phyloP scores from a whole-genome alignment of 1,284 basidiomycete genomes.

The Cronartium ribicola region DNA sequence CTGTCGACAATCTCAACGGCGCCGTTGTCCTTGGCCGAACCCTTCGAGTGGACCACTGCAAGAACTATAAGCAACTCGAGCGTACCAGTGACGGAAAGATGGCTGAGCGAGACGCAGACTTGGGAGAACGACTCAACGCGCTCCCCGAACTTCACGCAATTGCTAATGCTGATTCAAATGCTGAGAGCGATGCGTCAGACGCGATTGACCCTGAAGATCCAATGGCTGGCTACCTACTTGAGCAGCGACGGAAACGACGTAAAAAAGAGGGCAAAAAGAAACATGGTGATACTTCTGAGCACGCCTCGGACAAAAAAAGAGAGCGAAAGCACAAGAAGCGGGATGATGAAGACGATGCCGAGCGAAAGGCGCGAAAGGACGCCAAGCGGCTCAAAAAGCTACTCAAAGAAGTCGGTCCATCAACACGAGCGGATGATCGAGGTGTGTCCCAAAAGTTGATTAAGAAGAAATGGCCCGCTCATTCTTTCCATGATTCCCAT shows the following conservation, averaged over 20 bases:
- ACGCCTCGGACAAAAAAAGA: slow-evolving; percentile 1
- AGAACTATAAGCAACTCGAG: slow-evolving; percentile 83
- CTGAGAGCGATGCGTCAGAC: slow-evolving; percentile 64
- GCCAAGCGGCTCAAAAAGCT: slow-evolving; percentile 43
- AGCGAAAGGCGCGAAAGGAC: slow-evolving; percentile 44
- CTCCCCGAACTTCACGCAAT: slow-evolving; percentile 42
- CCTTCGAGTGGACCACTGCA: slow-evolving; percentile 85
- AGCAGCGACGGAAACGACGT: slow-evolving; percentile 46
- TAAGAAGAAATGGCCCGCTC: neutral
- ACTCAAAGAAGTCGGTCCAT: slow-evolving; percentile 20
- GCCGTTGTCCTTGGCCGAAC: slow-evolving; percentile 79
- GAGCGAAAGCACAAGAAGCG: slow-evolving; percentile 46
- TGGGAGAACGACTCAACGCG: slow-evolving; percentile 35
- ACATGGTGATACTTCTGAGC: slow-evolving; percentile 3
- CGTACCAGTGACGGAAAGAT: slow-evolving; percentile 77
- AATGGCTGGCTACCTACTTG: slow-evolving; percentile 76
- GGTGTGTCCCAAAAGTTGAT: neutral
- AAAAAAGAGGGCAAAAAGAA: slow-evolving; percentile 42
- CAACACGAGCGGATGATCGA: neutral
- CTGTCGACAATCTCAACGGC: slow-evolving; percentile 97
- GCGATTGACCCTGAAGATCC: slow-evolving; percentile 92
- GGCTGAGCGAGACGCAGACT: slow-evolving; percentile 64
- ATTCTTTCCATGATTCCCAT: neutral
- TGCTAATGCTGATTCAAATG: slow-evolving; percentile 60
- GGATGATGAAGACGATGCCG: slow-evolving; percentile 47